Evolutionary conservation across 176 grass and related monocot genomes (phyloP), one percentile per base, ranked within the genome.

Genomic region (Saccharum spontaneum): DNA sequence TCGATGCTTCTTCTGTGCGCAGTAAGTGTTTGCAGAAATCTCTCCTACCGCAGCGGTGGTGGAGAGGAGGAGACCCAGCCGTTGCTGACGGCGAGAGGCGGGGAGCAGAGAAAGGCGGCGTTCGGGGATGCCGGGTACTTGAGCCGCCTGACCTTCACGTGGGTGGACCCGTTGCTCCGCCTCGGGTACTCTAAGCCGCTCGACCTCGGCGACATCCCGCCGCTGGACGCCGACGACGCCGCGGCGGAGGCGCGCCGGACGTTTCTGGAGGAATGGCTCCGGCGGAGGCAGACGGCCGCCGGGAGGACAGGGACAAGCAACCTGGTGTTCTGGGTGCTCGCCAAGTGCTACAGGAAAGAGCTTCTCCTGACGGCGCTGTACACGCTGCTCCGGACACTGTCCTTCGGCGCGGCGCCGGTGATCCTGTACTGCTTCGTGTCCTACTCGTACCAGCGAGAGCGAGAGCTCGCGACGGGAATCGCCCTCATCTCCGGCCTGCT

Each of bases 101-200:
- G 68, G 8, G 85, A 62, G 36, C 33, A 45, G 52, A 50, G 36
- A 50, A 79, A 33, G n/a, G 26, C 79, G 67, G 39, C 73, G 55
- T 91, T 93, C 45, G 67, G 77, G 17, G 20, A 91, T 18, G 93
- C 91, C 30, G 85, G 93, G 4, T 88, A 92, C 78, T 54, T 90
- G 8, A 92, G 93, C 75, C 82, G 79, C 14, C 63, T 93, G 22
- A 87, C 89, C 9, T 93, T 98, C 69, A 80, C 89, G 18, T 98
- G 95, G 95, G 90, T 98, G 63, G 76, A 92, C 30, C 57, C 93
- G 16, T 41, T 98, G 62, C 91, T 95, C 12, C 84, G 84, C 18
- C 59, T 95, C 5, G 95, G 95, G 10, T 79, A 84, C 68, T 88
- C 87, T 50, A 98, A 84, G 71, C 93, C 91, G 2, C 73, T 98